These are phyloP conservation scores for Schwanniomyces yamadae DNA, from an alignment of 805 yeast species.

Conservation along the genomic window DNA sequence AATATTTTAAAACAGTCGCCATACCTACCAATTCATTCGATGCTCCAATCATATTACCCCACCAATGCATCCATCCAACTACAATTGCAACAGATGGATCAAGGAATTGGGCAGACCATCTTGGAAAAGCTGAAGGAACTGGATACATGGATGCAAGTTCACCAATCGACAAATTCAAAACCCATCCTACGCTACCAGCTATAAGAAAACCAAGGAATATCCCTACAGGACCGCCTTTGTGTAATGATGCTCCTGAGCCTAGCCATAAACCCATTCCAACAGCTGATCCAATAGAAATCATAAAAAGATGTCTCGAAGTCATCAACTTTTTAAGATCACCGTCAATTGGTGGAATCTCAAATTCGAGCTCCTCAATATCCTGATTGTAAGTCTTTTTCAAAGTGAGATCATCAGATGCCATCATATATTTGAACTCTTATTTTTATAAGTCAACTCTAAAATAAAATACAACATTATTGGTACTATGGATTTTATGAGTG, in stretches of 20 bases:
- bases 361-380: too few species aligned
- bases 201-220: background rate
- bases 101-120: background rate
- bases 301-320: too few species aligned
- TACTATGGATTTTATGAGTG: too few species aligned
- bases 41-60: background rate
- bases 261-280: conserved; percentile 1
- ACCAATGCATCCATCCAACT: background rate
- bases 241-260: background rate
- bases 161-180: background rate
- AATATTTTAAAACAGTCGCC: background rate
- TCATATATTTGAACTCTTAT: too few species aligned
- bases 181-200: background rate
- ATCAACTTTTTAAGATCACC: too few species aligned
- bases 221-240: background rate
- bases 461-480: too few species aligned
- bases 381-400: too few species aligned
- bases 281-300: background rate
- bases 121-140: background rate
- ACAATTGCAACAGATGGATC: background rate
- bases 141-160: background rate
- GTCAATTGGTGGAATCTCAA: too few species aligned
- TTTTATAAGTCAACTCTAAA: too few species aligned
- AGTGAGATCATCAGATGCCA: too few species aligned
- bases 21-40: background rate